Percentiles rank a stretch among this genome's conserved stretches.
Conservation (phyloP, 768 basidiomycete genomes). For the Leccinum olivaceopallidum region DNA sequence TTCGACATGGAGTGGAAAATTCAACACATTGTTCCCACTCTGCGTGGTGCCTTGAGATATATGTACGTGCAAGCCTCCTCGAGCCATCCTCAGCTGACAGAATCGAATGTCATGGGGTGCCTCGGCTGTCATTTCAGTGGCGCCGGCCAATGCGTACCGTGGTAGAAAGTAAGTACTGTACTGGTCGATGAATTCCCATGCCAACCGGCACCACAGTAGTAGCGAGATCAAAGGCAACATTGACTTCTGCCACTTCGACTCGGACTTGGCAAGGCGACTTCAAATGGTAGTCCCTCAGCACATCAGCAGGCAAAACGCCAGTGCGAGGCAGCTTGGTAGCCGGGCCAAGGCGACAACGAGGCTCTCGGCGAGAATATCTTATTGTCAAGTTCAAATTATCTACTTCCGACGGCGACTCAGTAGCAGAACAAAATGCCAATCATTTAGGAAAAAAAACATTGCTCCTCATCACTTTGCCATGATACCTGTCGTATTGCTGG, state of each 20-base stretch:
- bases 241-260: background rate
- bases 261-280: background rate
- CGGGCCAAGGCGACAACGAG: background rate
- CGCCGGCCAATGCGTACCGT: background rate
- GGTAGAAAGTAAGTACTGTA: background rate
- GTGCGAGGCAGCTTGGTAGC: background rate
- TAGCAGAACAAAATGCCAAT: background rate
- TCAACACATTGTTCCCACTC: background rate
- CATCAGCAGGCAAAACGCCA: background rate
- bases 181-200: background rate
- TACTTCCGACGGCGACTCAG: background rate
- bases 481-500: background rate
- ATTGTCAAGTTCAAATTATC: background rate
- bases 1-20: background rate
- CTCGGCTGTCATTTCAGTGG: background rate
- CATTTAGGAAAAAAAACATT: background rate
- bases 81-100: background rate
- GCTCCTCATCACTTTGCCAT: background rate
- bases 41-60: background rate
- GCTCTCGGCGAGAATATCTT: background rate
- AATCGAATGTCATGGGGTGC: background rate
- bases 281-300: background rate
- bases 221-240: background rate
- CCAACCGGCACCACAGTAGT: background rate
- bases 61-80: background rate